Conservation (phyloP, 2,329 filamentous ascomycete species). For the Xylariaceae sp. region DNA sequence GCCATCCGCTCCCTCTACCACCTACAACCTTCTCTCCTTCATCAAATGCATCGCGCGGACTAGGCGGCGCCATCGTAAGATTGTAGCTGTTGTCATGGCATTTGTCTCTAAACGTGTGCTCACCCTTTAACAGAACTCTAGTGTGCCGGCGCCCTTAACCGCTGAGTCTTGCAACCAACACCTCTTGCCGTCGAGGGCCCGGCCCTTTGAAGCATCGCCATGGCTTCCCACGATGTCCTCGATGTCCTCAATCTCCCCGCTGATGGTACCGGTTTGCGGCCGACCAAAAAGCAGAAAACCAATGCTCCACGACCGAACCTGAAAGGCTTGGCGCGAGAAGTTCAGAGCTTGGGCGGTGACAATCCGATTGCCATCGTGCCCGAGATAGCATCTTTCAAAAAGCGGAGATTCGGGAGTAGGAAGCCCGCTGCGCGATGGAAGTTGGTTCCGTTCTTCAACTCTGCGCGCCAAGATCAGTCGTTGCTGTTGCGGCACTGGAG, state of each 20-base stretch:
- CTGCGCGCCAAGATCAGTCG: constrained; percentile 63
- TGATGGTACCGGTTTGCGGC: constrained; percentile 51
- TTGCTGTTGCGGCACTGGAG: constrained; percentile 79
- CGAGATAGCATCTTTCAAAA: constrained; percentile 56
- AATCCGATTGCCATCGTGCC: constrained; percentile 65
- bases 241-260: constrained; percentile 80
- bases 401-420: constrained; percentile 49
- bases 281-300: constrained; percentile 71
- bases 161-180: neutral
- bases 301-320: constrained; percentile 56
- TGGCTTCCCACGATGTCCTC: constrained; percentile 76
- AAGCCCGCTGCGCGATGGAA: constrained; percentile 62
- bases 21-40: neutral
- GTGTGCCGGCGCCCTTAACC: neutral
- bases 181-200: neutral
- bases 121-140: too few relatives aligned
- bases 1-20: too few relatives aligned
- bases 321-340: constrained; percentile 62
- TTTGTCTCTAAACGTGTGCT: too few relatives aligned
- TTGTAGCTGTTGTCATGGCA: neutral
- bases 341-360: constrained; percentile 61
- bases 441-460: constrained; percentile 68
- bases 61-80: neutral
- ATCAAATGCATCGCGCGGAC: constrained; percentile 10
- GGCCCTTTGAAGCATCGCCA: constrained; percentile 38